Evolutionary conservation across 2,329 filamentous ascomycete genomes (phyloP).

Genomic region (Trichophyton schoenleinii): DNA sequence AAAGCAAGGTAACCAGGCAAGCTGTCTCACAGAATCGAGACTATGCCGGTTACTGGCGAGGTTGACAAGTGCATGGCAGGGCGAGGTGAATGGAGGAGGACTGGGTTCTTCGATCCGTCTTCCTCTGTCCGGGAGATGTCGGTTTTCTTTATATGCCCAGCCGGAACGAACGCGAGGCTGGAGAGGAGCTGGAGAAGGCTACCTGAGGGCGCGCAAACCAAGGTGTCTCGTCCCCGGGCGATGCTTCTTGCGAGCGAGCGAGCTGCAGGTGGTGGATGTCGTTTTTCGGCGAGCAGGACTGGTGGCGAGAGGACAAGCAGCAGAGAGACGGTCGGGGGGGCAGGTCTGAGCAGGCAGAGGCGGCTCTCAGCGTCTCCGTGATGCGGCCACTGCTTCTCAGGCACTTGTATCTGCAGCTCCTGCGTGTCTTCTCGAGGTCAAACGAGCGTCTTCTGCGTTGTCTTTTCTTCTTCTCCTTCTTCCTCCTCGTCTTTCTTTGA

Average conservation of each 20-base stretch:
- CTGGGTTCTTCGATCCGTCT: not conserved
- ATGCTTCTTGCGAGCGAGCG: not conserved
- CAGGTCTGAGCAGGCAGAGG: too few species aligned
- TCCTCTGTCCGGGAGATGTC: not conserved
- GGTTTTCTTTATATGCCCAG: not conserved
- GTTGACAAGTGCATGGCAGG: slow-evolving; percentile 9
- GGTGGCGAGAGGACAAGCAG: not conserved
- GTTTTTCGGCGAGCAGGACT: too few species aligned
- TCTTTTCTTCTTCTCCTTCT: too few species aligned
- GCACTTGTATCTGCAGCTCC: too few species aligned
- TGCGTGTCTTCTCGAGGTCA: too few species aligned
- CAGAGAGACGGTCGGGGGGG: too few species aligned
- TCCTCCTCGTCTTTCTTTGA: too few species aligned
- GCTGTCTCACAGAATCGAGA: slow-evolving; percentile 10
- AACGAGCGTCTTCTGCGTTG: too few species aligned
- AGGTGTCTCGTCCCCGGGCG: not conserved
- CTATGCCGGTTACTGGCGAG: slow-evolving; percentile 10
- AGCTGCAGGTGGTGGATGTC: not conserved
- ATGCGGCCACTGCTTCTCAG: too few species aligned
- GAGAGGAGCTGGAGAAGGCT: not conserved
- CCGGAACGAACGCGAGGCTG: not conserved
- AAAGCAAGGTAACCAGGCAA: slow-evolving; percentile 9
- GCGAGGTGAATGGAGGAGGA: not conserved
- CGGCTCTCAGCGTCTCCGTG: too few species aligned
- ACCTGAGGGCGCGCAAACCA: not conserved